phyloP scores from a whole-genome alignment of 345 rosid species.

The Gossypium bickii region DNA sequence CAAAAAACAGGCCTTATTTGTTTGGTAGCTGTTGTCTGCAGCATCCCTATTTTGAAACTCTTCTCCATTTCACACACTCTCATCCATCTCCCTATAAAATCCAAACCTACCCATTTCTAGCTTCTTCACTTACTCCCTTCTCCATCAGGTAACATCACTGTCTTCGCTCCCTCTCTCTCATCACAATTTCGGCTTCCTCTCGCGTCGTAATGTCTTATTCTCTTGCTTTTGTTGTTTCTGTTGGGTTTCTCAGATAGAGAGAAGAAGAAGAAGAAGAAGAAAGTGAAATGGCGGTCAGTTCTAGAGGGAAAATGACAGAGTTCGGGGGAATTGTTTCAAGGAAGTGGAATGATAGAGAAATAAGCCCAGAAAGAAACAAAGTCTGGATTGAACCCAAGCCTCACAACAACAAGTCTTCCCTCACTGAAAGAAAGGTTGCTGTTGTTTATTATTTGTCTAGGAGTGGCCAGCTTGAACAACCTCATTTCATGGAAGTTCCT shows the following conservation, averaged over 20 bases:
- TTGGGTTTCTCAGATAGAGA: constrained; percentile 16
- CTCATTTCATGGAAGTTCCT: constrained; percentile 92
- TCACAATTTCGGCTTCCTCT: neutral
- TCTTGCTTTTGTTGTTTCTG: neutral
- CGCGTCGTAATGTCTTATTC: neutral
- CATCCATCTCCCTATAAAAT: constrained; percentile 18
- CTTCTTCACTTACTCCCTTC: constrained; percentile 5
- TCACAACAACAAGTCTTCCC: constrained; percentile 23
- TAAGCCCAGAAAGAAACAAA: constrained; percentile 65
- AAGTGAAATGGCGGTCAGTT: constrained; percentile 37
- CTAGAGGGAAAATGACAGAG: constrained; percentile 43
- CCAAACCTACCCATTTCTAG: constrained; percentile 15
- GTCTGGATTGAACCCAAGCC: constrained; percentile 51
- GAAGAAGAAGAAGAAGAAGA: neutral
- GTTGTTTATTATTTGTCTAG: constrained; percentile 84
- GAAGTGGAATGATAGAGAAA: constrained; percentile 41
- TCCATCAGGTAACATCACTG: constrained; percentile 8
- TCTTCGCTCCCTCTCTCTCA: neutral
- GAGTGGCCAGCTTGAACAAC: constrained; percentile 92
- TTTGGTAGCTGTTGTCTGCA: constrained; percentile 52
- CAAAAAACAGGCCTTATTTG: constrained; percentile 31
- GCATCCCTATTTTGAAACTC: constrained; percentile 51
- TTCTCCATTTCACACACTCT: constrained; percentile 7
- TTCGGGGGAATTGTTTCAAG: constrained; percentile 33
- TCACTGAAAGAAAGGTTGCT: constrained; percentile 44